Percentiles rank a stretch among this genome's conserved stretches.
Evolutionary conservation across 106 monocot species (phyloP).

Genomic region (Dendrobium huoshanense): DNA sequence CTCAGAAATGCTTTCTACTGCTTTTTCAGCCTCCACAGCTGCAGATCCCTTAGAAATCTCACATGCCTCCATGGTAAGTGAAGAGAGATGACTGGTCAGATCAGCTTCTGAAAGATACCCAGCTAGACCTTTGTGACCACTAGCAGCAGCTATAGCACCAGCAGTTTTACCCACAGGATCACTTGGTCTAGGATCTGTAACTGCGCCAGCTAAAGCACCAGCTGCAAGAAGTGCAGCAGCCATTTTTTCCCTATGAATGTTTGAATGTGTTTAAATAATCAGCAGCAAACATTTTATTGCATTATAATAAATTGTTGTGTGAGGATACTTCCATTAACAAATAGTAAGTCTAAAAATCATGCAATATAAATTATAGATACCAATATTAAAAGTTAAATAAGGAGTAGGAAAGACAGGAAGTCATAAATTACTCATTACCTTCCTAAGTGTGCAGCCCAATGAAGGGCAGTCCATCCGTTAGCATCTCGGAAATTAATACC

Average conservation of each 20-base stretch:
- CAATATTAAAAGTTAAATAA: background rate
- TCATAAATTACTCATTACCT: slow-evolving; percentile 35
- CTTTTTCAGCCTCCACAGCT: slow-evolving; percentile 32
- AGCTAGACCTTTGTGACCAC: slow-evolving; percentile 69
- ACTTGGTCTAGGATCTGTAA: slow-evolving; percentile 52
- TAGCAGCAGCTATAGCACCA: slow-evolving; percentile 44
- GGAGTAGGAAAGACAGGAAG: background rate
- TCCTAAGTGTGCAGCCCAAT: slow-evolving; percentile 96
- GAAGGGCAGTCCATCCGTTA: slow-evolving; percentile 97
- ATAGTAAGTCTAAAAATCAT: background rate
- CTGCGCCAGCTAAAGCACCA: slow-evolving; percentile 62
- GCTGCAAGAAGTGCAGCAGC: slow-evolving; percentile 66
- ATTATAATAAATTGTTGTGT: background rate
- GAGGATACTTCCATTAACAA: background rate
- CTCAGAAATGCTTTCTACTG: slow-evolving; percentile 43
- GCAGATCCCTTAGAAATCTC: slow-evolving; percentile 36
- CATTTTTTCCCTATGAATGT: slow-evolving; percentile 55
- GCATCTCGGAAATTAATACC: slow-evolving; percentile 85
- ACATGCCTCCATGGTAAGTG: slow-evolving; percentile 30
- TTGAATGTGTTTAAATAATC: background rate
- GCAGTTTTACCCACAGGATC: slow-evolving; percentile 70
- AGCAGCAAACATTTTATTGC: background rate
- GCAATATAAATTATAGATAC: background rate
- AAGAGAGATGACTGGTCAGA: slow-evolving; percentile 52
- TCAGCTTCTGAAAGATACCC: slow-evolving; percentile 75